These are phyloP conservation scores for Talaromyces borbonicus DNA, from an alignment of 495 filamentous ascomycete species.

Conservation along the genomic window DNA sequence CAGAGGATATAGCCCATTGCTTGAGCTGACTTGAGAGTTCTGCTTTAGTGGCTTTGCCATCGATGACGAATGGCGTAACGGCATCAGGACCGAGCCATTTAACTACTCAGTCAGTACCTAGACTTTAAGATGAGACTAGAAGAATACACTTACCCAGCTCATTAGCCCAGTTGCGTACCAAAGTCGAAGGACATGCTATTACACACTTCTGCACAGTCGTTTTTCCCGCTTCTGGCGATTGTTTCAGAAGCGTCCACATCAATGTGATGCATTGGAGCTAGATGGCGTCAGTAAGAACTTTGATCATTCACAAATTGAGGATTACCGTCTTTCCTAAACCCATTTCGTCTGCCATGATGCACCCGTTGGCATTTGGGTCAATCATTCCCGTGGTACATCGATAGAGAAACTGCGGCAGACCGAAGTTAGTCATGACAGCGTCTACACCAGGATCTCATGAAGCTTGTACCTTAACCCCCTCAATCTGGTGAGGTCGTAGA, in stretches of 20 bases:
- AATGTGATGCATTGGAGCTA: conserved; percentile 65
- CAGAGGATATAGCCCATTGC: conserved; percentile 88
- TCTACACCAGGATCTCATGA: neutral
- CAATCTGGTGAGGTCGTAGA: conserved; percentile 91
- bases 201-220: conserved; percentile 93
- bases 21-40: conserved; percentile 81
- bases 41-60: conserved; percentile 92
- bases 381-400: conserved; percentile 86
- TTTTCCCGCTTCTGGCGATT: conserved; percentile 90
- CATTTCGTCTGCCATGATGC: conserved; percentile 99
- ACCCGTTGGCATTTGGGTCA: conserved; percentile 88
- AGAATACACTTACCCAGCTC: conserved; percentile 45
- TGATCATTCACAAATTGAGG: neutral
- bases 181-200: conserved; percentile 94
- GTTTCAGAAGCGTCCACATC: conserved; percentile 95
- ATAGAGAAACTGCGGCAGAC: conserved; percentile 61
- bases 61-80: conserved; percentile 88
- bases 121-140: neutral
- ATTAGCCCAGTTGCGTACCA: conserved; percentile 97
- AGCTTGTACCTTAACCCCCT: conserved; percentile 70
- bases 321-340: conserved; percentile 86
- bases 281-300: conserved; percentile 24
- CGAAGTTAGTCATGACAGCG: neutral
- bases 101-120: conserved; percentile 26
- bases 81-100: conserved; percentile 96